Conservation (phyloP, 192 early-diverging fungal species). For the Mortierella alpina region DNA sequence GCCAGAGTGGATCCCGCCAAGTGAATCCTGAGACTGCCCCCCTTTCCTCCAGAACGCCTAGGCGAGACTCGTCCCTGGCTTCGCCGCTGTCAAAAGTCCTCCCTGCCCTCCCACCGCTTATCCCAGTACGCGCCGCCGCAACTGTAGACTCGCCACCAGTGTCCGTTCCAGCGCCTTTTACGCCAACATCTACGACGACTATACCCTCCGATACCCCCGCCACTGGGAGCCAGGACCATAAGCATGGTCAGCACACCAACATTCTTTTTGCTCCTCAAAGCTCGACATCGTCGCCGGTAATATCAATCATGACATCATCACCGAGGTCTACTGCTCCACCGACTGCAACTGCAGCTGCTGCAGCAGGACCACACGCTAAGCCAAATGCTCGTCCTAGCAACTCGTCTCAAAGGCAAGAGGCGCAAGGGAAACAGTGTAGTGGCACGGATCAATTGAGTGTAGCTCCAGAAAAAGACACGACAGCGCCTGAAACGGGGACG, state of each 20-base stretch:
- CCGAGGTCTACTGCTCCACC: no score
- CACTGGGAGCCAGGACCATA: neutral
- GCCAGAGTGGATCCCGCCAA: no score
- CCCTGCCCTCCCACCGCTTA: constrained; percentile 19
- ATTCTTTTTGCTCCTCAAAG: neutral
- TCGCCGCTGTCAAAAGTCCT: constrained; percentile 1
- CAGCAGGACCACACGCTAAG: neutral
- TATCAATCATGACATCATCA: neutral
- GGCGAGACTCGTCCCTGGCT: constrained; percentile 13
- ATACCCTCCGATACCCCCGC: no score
- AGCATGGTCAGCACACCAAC: neutral
- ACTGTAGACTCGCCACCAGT: neutral
- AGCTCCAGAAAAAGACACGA: neutral
- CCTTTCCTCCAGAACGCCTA: constrained; percentile 11
- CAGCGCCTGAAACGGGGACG: neutral
- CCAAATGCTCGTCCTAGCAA: neutral
- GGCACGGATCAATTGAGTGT: neutral
- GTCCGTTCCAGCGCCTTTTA: neutral
- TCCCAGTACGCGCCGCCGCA: neutral
- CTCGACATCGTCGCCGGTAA: neutral
- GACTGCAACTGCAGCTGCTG: neutral
- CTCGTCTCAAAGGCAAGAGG: neutral
- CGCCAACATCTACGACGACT: neutral
- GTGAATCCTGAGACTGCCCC: neutral
- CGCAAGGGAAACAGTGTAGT: neutral